Evolutionary conservation across 768 basidiomycete genomes (phyloP).

Genomic region (Tremella fuciformis): DNA sequence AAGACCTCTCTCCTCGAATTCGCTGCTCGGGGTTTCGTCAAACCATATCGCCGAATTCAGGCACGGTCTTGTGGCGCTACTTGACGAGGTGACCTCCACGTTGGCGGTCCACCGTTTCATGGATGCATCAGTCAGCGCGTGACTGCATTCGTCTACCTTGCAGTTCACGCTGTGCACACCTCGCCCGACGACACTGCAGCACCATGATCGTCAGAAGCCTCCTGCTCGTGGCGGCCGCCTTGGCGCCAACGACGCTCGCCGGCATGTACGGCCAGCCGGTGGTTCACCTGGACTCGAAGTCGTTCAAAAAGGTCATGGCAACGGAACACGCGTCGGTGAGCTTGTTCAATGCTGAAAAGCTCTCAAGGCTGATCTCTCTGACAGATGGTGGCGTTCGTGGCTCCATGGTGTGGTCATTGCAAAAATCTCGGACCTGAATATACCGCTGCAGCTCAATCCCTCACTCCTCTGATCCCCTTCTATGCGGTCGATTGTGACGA

Average conservation of each 20-base stretch:
- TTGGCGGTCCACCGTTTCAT: conserved; percentile 8
- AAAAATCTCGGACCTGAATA: conserved; percentile 80
- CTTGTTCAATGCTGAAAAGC: neutral
- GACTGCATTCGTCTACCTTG: too few relatives aligned
- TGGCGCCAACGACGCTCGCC: conserved; percentile 13
- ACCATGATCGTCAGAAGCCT: conserved; percentile 1
- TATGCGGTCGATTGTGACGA: conserved; percentile 94
- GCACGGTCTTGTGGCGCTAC: neutral
- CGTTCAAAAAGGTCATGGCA: conserved; percentile 42
- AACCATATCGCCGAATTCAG: neutral
- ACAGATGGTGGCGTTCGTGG: conserved; percentile 78
- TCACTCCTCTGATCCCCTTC: conserved; percentile 77
- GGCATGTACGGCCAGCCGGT: conserved; percentile 46
- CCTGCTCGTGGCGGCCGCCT: conserved; percentile 3
- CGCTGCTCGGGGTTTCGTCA: neutral
- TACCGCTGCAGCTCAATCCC: conserved; percentile 71
- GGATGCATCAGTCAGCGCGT: neutral
- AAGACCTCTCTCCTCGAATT: conserved; percentile 3
- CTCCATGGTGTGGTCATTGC: conserved; percentile 87
- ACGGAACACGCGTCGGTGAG: conserved; percentile 44
- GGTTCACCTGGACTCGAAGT: conserved; percentile 42
- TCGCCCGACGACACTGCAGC: too few relatives aligned
- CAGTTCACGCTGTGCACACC: too few relatives aligned
- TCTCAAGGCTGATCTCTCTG: neutral
- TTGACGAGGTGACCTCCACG: conserved; percentile 11